Conservation (phyloP, 2,329 filamentous ascomycete genomes). For the Acrocalymma vagum region DNA sequence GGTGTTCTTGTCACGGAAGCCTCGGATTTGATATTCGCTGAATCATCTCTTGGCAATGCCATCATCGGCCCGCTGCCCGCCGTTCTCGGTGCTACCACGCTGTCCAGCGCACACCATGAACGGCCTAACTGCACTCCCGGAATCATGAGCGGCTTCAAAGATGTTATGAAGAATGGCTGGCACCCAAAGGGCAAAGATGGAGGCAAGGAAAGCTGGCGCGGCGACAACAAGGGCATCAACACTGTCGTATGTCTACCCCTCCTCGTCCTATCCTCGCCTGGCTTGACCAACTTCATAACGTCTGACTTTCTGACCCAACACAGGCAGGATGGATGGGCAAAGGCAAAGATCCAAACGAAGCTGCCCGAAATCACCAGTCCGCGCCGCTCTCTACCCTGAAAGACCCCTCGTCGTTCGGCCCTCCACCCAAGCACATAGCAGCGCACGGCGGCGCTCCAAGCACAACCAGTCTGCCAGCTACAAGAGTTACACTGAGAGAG, state of each 20-base stretch:
- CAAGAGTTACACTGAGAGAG: constrained; percentile 32
- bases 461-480: constrained; percentile 50
- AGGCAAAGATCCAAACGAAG: constrained; percentile 55
- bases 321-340: constrained; percentile 68
- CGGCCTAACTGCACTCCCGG: constrained; percentile 18
- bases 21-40: constrained; percentile 11
- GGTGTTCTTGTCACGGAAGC: too few species aligned
- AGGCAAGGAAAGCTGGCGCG: constrained; percentile 39
- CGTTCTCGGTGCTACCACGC: constrained; percentile 11
- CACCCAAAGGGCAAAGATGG: constrained; percentile 51
- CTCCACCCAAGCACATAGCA: constrained; percentile 74
- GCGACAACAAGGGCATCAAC: constrained; percentile 65
- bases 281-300: constrained; percentile 16
- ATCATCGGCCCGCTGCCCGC: constrained; percentile 29
- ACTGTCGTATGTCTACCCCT: constrained; percentile 53
- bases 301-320: constrained; percentile 18
- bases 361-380: constrained; percentile 59
- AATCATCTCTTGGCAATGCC: constrained; percentile 22
- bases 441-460: constrained; percentile 57
- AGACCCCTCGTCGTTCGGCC: constrained; percentile 80
- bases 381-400: constrained; percentile 74
- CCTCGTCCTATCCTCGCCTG: constrained; percentile 1
- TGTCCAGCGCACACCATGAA: constrained; percentile 7
- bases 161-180: constrained; percentile 59
- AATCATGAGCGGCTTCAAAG: constrained; percentile 44